These are phyloP conservation scores for Coemansia sp. DNA, from an alignment of 192 early-diverging fungal genomes.

Conservation along the genomic window DNA sequence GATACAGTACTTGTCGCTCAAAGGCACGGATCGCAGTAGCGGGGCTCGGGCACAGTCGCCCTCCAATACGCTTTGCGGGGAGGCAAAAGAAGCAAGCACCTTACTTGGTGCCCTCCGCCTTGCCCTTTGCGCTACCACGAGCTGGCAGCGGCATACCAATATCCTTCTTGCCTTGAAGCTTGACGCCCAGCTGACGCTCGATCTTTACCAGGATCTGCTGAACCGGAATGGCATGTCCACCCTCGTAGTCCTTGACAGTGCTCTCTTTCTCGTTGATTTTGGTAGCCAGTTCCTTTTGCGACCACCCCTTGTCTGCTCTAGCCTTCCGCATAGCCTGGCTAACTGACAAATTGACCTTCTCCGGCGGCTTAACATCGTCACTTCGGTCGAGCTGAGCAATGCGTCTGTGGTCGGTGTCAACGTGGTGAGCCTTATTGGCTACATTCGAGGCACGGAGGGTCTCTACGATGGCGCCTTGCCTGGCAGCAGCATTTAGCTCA, in stretches of 20 bases:
- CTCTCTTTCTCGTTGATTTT: constrained; percentile 92
- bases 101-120: background rate
- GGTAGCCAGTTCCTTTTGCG: constrained; percentile 86
- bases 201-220: constrained; percentile 87
- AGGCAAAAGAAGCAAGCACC: background rate
- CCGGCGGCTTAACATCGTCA: constrained; percentile 74
- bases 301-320: constrained; percentile 69
- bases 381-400: constrained; percentile 87
- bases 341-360: constrained; percentile 67
- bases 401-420: constrained; percentile 63
- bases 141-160: constrained; percentile 60
- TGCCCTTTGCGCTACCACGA: constrained; percentile 19
- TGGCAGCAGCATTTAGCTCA: constrained; percentile 16
- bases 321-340: constrained; percentile 83
- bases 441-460: constrained; percentile 10
- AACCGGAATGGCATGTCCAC: constrained; percentile 81
- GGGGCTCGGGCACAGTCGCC: background rate
- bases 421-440: constrained; percentile 61
- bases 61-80: background rate
- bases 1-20: too few species aligned
- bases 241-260: constrained; percentile 90
- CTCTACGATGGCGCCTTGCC: constrained; percentile 16
- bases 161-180: constrained; percentile 72
- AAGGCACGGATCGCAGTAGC: background rate
- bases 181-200: constrained; percentile 85